Percentiles rank a stretch among this genome's conserved stretches.
Conservation (phyloP, 148 eudicot genomes). For the Diospyros lotus region DNA sequence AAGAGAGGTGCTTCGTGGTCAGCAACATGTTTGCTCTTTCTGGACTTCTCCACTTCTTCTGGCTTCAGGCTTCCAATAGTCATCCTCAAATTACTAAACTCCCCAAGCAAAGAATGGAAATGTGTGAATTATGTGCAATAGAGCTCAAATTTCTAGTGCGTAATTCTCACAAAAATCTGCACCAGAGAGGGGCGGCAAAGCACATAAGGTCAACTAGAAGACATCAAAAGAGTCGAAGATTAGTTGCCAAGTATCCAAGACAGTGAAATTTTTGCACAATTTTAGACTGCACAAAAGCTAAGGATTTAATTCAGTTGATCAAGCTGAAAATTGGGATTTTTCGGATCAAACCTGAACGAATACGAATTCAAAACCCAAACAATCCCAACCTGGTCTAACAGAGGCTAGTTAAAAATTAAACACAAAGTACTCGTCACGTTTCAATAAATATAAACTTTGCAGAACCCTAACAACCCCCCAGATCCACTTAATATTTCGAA, state of each 20-base stretch:
- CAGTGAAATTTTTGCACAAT: not conserved
- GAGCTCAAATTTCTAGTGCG: not conserved
- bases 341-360: not conserved
- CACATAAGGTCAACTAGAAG: not conserved
- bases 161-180: constrained; percentile 11
- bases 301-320: not conserved
- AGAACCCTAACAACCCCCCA: not conserved
- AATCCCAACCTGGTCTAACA: not conserved
- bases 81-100: constrained; percentile 23
- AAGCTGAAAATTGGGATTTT: not conserved
- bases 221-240: not conserved
- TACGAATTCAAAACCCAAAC: not conserved
- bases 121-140: not conserved
- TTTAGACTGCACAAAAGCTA: not conserved
- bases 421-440: not conserved
- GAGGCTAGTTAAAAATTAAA: too few species aligned
- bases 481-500: too few species aligned
- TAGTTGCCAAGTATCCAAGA: not conserved
- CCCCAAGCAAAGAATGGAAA: not conserved
- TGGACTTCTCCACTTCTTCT: constrained; percentile 28
- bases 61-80: constrained; percentile 29
- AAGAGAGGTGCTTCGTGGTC: constrained; percentile 49
- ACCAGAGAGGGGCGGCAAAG: constrained; percentile 1
- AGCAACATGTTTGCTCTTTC: constrained; percentile 31
- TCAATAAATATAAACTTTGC: not conserved